Percentiles rank a stretch among this genome's conserved stretches.
These are phyloP conservation scores for Aureobasidium vineae DNA, from an alignment of 2,329 filamentous ascomycete species.

Conservation along the genomic window DNA sequence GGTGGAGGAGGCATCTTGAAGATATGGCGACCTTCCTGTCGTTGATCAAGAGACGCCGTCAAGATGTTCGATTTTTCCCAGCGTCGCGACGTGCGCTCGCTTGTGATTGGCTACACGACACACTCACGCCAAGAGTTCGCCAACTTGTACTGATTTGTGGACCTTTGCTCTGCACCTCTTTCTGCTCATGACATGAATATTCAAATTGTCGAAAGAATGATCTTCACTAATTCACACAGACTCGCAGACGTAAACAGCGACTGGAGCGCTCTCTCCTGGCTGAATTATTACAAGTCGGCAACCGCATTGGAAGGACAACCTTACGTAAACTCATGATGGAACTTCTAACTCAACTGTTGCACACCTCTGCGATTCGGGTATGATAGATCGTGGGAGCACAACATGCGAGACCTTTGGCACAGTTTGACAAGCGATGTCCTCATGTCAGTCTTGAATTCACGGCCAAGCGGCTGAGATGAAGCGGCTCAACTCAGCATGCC, in stretches of 20 bases:
- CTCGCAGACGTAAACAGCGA: not conserved
- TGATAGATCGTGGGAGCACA: not conserved
- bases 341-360: not conserved
- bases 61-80: constrained; percentile 23
- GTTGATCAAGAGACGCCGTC: constrained; percentile 21
- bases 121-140: constrained; percentile 2
- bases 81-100: constrained; percentile 15
- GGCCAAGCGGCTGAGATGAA: not conserved
- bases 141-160: not conserved
- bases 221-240: not conserved
- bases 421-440: not conserved
- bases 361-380: not conserved
- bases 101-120: constrained; percentile 19
- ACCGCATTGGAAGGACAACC: not conserved
- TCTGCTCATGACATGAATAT: not conserved
- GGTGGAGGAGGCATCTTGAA: constrained; percentile 85
- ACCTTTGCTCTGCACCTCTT: not conserved
- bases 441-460: not conserved
- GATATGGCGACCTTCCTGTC: constrained; percentile 28
- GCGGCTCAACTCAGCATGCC: not conserved
- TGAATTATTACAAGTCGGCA: not conserved
- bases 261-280: not conserved
- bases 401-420: not conserved
- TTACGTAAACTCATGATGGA: not conserved
- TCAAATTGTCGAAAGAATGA: not conserved